A percentile compares a stretch with the other conserved stretches of the same genome.
phyloP scores from a whole-genome alignment of 2,329 filamentous ascomycete species.

The Aaosphaeria arxii region DNA sequence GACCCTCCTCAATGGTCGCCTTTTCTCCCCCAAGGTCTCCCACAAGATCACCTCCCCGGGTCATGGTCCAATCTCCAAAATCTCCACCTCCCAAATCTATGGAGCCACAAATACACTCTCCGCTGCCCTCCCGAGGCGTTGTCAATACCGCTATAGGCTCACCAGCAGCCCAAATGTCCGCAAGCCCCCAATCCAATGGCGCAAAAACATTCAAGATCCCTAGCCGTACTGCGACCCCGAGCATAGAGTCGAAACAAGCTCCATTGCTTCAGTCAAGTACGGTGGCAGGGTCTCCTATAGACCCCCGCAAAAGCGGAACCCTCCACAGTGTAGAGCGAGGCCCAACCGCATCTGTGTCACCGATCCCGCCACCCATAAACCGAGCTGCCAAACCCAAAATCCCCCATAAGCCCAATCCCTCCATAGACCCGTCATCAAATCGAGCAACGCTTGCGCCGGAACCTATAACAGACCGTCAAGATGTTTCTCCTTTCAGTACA shows the following conservation, averaged over 20 bases:
- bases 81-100: conserved; percentile 58
- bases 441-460: conserved; percentile 29
- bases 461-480: conserved; percentile 39
- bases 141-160: conserved; percentile 25
- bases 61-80: conserved; percentile 67
- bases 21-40: conserved; percentile 45
- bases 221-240: conserved; percentile 42
- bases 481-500: conserved; percentile 79
- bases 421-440: conserved; percentile 12
- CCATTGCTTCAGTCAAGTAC: conserved; percentile 27
- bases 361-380: conserved; percentile 70
- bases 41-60: conserved; percentile 58
- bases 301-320: conserved; percentile 24
- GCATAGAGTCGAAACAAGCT: conserved; percentile 37
- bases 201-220: conserved; percentile 34
- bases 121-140: conserved; percentile 26
- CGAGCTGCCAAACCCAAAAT: conserved; percentile 75
- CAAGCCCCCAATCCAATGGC: conserved; percentile 12
- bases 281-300: conserved; percentile 11
- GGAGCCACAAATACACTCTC: conserved; percentile 28
- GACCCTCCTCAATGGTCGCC: conserved; percentile 50
- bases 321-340: conserved; percentile 11
- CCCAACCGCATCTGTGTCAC: conserved; percentile 39
- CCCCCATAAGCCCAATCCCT: conserved; percentile 44
- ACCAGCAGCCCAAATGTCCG: conserved; percentile 6